These are phyloP conservation scores for Periconia macrospinosa DNA, from an alignment of 2,329 filamentous ascomycete genomes.

Conservation along the genomic window DNA sequence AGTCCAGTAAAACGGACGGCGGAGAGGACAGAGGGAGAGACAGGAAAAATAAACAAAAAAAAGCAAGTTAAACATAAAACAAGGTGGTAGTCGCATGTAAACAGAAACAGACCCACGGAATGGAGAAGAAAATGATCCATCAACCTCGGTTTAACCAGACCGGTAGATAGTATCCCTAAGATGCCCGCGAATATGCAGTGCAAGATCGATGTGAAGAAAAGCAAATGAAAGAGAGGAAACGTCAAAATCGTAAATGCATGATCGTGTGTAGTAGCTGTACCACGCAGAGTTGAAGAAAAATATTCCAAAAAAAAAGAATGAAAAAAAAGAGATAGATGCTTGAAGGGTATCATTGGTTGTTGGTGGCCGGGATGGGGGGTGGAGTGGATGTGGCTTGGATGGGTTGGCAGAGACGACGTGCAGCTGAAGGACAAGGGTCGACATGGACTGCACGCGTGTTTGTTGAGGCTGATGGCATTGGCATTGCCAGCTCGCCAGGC, in stretches of 20 bases:
- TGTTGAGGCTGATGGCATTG: not conserved
- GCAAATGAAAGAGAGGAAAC: not conserved
- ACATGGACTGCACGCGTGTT: not conserved
- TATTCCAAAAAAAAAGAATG: no score
- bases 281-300: no score
- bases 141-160: not conserved
- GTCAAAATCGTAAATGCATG: not conserved
- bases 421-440: not conserved
- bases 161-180: not conserved
- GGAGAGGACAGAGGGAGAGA: not conserved
- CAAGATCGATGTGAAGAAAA: not conserved
- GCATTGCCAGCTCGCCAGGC: not conserved
- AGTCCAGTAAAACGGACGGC: not conserved
- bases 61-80: not conserved
- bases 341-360: no score
- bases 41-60: not conserved
- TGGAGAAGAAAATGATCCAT: not conserved
- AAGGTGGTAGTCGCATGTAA: not conserved
- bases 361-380: no score
- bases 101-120: no score
- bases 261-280: no score
- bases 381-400: not conserved
- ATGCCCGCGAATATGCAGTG: not conserved
- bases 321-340: no score
- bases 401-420: not conserved